Conservation (phyloP, 306 rosid species). For the Pterocarpus macrocarpus region DNA sequence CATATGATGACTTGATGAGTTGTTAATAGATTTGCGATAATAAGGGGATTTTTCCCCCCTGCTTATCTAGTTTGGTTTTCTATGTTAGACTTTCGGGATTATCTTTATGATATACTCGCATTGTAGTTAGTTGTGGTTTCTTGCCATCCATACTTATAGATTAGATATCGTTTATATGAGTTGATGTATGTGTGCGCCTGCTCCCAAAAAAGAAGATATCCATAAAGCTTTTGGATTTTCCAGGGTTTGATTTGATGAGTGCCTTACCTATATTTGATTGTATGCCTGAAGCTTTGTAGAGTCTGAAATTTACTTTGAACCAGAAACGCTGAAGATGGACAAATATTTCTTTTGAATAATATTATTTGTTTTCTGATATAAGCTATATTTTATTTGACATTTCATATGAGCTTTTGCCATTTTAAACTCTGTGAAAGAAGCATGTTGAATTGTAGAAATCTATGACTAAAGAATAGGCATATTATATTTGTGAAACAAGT, state of each 20-base stretch:
- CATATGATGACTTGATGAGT: conserved; percentile 30
- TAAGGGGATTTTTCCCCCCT: conserved; percentile 31
- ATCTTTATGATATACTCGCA: conserved; percentile 22
- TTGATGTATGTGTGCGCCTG: not conserved
- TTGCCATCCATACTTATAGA: conserved; percentile 30
- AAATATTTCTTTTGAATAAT: conserved; percentile 12
- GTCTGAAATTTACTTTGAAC: conserved; percentile 19
- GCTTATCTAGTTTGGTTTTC: conserved; percentile 47
- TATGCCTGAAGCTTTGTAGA: not conserved
- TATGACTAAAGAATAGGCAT: not conserved
- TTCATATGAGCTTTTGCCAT: not conserved
- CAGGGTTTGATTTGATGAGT: conserved; percentile 13
- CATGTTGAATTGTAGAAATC: not conserved
- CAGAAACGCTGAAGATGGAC: conserved; percentile 8
- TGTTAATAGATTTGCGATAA: conserved; percentile 50
- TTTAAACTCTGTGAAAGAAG: conserved; percentile 16
- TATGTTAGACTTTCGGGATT: conserved; percentile 41
- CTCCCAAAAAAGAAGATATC: not conserved
- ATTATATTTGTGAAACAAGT: conserved; percentile 3
- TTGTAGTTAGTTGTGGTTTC: conserved; percentile 23
- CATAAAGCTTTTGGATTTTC: not conserved
- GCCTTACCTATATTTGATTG: conserved; percentile 20
- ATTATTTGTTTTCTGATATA: conserved; percentile 5
- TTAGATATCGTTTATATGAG: conserved; percentile 28
- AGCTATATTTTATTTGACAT: conserved; percentile 22